Conservation (phyloP, 495 filamentous ascomycete species). For the Penicillium bialowiezense region DNA sequence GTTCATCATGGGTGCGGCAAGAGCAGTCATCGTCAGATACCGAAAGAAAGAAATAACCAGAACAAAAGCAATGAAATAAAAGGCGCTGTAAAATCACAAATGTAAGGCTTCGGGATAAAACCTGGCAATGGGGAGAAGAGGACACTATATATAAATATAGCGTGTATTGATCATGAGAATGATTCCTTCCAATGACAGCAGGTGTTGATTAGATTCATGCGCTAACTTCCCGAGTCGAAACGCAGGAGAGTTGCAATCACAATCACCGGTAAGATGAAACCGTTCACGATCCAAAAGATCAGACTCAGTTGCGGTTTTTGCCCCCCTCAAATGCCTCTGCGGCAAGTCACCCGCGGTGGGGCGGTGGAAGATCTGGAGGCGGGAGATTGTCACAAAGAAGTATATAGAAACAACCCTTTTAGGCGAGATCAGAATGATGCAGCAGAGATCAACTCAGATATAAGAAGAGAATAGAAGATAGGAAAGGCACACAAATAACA, state of each 20-base stretch:
- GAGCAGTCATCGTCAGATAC: conserved; percentile 36
- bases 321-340: conserved; percentile 5
- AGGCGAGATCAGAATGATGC: not conserved
- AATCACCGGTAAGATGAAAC: not conserved
- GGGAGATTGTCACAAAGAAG: conserved; percentile 8
- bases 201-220: too few relatives aligned
- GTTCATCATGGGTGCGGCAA: conserved; percentile 38
- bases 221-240: not conserved
- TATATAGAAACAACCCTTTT: not conserved
- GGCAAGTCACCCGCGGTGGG: conserved; percentile 7
- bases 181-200: too few relatives aligned
- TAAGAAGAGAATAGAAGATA: not conserved
- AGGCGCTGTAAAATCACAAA: not conserved
- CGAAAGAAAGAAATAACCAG: not conserved
- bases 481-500: conserved; percentile 8
- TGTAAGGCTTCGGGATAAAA: not conserved
- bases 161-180: not conserved
- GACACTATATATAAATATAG: not conserved
- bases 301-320: not conserved
- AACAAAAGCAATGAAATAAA: not conserved
- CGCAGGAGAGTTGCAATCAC: not conserved
- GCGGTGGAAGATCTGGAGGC: not conserved
- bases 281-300: too few relatives aligned
- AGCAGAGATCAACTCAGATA: not conserved
- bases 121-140: not conserved